Percentiles rank a stretch among this genome's conserved stretches.
Conservation (phyloP, 805 yeast species). For the Wickerhamiella lipophila region DNA sequence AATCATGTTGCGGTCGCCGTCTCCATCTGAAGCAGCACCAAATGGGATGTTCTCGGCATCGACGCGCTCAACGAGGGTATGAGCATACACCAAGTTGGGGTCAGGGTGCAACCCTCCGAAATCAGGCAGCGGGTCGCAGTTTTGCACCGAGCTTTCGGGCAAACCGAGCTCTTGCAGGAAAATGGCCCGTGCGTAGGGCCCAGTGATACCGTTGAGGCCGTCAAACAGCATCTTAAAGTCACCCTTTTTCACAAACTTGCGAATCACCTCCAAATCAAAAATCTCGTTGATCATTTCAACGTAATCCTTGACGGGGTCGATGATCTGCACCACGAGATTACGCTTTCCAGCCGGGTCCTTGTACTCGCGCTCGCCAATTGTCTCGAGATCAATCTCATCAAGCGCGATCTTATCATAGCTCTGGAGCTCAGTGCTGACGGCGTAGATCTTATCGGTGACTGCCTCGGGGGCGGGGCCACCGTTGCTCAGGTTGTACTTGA, state of each 20-base stretch:
- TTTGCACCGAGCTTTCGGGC: slow-evolving; percentile 58
- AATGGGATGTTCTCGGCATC: slow-evolving; percentile 71
- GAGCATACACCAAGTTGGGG: slow-evolving; percentile 92
- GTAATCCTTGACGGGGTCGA: slow-evolving; percentile 71
- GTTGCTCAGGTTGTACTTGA: slow-evolving; percentile 84
- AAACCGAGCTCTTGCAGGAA: slow-evolving; percentile 78
- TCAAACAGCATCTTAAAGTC: slow-evolving; percentile 73
- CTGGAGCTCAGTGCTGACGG: slow-evolving; percentile 44
- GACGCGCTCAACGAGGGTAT: slow-evolving; percentile 73
- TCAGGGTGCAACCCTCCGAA: slow-evolving; percentile 98
- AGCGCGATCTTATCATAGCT: slow-evolving; percentile 49
- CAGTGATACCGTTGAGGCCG: slow-evolving; percentile 89
- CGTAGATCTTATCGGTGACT: slow-evolving; percentile 79
- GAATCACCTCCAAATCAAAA: slow-evolving; percentile 77
- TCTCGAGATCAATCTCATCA: slow-evolving; percentile 50
- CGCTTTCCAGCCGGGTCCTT: background rate
- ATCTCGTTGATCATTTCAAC: slow-evolving; percentile 67
- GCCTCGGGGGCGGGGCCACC: slow-evolving; percentile 99
- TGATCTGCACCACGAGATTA: slow-evolving; percentile 54
- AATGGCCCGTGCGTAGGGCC: slow-evolving; percentile 82
- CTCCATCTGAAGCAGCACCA: slow-evolving; percentile 99
- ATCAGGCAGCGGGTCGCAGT: slow-evolving; percentile 68
- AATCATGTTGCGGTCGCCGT: slow-evolving; percentile 97
- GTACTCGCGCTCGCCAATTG: slow-evolving; percentile 39
- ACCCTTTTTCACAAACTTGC: slow-evolving; percentile 45